These are phyloP conservation scores for Boletellus sp. DNA, from an alignment of 768 basidiomycete species.

Conservation along the genomic window DNA sequence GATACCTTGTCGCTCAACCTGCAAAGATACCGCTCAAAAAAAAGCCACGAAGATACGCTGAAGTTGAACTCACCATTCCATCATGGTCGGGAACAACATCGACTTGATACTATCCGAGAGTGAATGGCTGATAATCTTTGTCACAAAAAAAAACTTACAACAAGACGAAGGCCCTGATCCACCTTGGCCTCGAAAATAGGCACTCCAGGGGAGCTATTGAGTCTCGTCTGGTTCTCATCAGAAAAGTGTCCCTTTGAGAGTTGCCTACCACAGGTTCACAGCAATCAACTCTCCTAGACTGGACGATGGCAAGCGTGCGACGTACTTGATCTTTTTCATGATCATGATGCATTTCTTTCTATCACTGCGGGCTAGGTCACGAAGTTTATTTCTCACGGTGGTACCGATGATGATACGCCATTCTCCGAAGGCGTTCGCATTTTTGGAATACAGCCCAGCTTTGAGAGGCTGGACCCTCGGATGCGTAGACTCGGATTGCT, in stretches of 20 bases:
- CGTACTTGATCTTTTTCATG: slow-evolving; percentile 67
- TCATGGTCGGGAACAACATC: slow-evolving; percentile 43
- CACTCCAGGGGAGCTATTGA: slow-evolving; percentile 45
- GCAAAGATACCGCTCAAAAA: slow-evolving; percentile 4
- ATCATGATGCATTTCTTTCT: slow-evolving; percentile 49
- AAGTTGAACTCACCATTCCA: slow-evolving; percentile 22
- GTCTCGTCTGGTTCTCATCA: slow-evolving; percentile 59
- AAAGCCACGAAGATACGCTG: neutral
- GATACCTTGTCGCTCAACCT: slow-evolving; percentile 41
- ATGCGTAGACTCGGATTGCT: slow-evolving; percentile 33
- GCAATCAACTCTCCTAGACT: neutral
- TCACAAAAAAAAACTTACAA: slow-evolving; percentile 36
- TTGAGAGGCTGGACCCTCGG: slow-evolving; percentile 57
- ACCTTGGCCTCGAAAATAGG: slow-evolving; percentile 71
- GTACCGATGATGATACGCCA: too few relatives aligned
- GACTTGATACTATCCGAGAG: slow-evolving; percentile 41
- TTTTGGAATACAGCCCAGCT: slow-evolving; percentile 58
- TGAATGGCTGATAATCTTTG: neutral
- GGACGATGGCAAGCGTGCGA: neutral
- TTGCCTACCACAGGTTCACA: slow-evolving; percentile 51
- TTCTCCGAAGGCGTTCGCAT: slow-evolving; percentile 57
- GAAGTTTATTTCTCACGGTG: slow-evolving; percentile 48
- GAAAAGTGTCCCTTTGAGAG: slow-evolving; percentile 70
- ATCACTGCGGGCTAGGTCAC: slow-evolving; percentile 45
- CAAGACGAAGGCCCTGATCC: slow-evolving; percentile 47